These are phyloP conservation scores for Penicillium psychrofluorescens DNA, from an alignment of 495 filamentous ascomycete species.

Conservation along the genomic window DNA sequence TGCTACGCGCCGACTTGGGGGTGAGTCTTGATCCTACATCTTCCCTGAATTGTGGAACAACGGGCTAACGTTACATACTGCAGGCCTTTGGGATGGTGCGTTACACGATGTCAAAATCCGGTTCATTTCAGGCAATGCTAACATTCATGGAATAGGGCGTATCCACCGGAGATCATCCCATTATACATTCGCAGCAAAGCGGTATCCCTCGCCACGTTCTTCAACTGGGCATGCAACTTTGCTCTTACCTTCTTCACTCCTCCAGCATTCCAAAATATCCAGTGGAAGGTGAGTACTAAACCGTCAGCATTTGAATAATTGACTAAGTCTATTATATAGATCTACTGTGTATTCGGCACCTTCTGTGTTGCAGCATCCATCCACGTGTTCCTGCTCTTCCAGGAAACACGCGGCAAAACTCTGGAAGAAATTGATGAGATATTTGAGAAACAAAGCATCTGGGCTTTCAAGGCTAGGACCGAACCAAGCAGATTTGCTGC, in stretches of 20 bases:
- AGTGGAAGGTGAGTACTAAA: conserved; percentile 32
- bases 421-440: conserved; percentile 62
- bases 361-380: conserved; percentile 51
- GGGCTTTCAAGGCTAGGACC: conserved; percentile 8
- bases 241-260: conserved; percentile 57
- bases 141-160: conserved; percentile 5
- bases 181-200: conserved; percentile 14
- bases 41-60: not conserved
- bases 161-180: conserved; percentile 13
- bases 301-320: not conserved
- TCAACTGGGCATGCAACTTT: conserved; percentile 25
- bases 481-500: conserved; percentile 5
- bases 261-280: conserved; percentile 51
- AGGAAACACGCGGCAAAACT: conserved; percentile 55
- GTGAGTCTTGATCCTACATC: not conserved
- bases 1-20: conserved; percentile 48
- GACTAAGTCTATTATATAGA: conserved; percentile 1
- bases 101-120: not conserved
- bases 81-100: conserved; percentile 11
- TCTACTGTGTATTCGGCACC: conserved; percentile 11
- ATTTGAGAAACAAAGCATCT: conserved; percentile 33
- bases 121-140: not conserved
- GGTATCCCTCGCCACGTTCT: conserved; percentile 9
- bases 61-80: not conserved
- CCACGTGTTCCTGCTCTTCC: conserved; percentile 60